Evolutionary conservation across 2,329 filamentous ascomycete genomes (phyloP), one percentile per base, ranked within the genome.

Genomic region (Dendrostoma leiphaemia): DNA sequence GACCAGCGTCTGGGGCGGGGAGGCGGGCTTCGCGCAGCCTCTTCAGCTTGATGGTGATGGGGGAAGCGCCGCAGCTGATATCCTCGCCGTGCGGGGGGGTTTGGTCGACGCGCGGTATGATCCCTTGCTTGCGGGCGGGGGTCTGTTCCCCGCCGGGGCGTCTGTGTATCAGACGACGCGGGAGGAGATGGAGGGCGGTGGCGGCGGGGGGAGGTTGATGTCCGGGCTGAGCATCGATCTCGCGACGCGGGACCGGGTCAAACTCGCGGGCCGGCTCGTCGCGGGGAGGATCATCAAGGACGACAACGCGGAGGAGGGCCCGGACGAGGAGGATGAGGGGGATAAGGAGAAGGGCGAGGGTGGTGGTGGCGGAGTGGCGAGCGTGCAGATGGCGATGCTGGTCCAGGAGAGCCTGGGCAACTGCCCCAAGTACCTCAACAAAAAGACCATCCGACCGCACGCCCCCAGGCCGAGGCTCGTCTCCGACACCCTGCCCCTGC

Each of bases 371-470:
- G 60, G 58, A 6, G 64, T 57, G 12, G 65, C 63, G 3, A 67
- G 71, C 5, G 62, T 78, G 40, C 77, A 81, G 67, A 71, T 93
- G 32, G 84, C 87, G 13, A 74, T 91, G 41, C 79, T 80, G 37
- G 83, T 95, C 53, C 80, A 87, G 29, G 86, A 89, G 68, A 88
- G 84, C 60, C 64, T 95, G 72, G 86, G 89, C 0, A 95, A 94
- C 62, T 95, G 90, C 63, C 90, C 91, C 2, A 96, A 96, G 69
- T 96, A 96, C 63, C 67, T 96, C 31, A 94, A 93, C 68, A 83
- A 82, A 63, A 91, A 89, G 65, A 72, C 74, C 2, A 82, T 95
- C 35, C 65, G 70, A 2, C 77, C 80, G 5, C 77, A 80, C 41
- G 57, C 74, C 0, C 79, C 87, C 2, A 65, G 74, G 13, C 82